phyloP scores from a whole-genome alignment of 208 protist genomes.

The Vickermania ingenoplastis region DNA sequence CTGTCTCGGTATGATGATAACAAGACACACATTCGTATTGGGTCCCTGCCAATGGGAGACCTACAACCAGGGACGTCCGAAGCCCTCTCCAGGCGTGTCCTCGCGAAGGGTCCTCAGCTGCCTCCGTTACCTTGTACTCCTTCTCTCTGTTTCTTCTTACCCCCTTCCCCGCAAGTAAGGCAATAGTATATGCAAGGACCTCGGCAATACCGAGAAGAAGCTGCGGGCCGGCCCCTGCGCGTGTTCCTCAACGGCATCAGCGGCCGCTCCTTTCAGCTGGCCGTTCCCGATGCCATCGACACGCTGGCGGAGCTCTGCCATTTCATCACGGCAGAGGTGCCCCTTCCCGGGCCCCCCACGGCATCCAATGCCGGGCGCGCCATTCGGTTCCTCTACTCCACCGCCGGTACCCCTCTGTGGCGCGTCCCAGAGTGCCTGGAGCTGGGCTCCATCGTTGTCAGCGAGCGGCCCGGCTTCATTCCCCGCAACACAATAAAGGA shows the following conservation, averaged over 20 bases:
- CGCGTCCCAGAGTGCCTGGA: slow-evolving; percentile 59
- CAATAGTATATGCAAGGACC: too few species aligned
- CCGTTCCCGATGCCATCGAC: not conserved
- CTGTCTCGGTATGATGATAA: too few species aligned
- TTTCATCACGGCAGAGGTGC: slow-evolving; percentile 31
- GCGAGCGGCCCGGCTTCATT: slow-evolving; percentile 46
- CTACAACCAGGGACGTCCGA: too few species aligned
- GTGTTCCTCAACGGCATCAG: not conserved
- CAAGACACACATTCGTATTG: too few species aligned
- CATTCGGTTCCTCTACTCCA: slow-evolving; percentile 68
- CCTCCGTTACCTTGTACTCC: too few species aligned
- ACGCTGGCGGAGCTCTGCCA: slow-evolving; percentile 2
- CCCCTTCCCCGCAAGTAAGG: too few species aligned
- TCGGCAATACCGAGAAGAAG: too few species aligned
- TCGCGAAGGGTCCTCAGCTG: too few species aligned
- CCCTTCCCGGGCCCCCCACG: slow-evolving; percentile 9
- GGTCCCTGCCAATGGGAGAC: too few species aligned
- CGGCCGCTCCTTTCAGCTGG: not conserved
- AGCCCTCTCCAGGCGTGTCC: too few species aligned
- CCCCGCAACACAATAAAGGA: slow-evolving; percentile 11
- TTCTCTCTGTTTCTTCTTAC: too few species aligned
- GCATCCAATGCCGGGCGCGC: slow-evolving; percentile 17
- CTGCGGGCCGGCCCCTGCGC: not conserved
- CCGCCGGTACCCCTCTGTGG: slow-evolving; percentile 57
- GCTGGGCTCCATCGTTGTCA: slow-evolving; percentile 41